Evolutionary conservation across 2,329 filamentous ascomycete genomes (phyloP), one percentile per base, ranked within the genome.

Genomic region (Parascedosporium putredinis): DNA sequence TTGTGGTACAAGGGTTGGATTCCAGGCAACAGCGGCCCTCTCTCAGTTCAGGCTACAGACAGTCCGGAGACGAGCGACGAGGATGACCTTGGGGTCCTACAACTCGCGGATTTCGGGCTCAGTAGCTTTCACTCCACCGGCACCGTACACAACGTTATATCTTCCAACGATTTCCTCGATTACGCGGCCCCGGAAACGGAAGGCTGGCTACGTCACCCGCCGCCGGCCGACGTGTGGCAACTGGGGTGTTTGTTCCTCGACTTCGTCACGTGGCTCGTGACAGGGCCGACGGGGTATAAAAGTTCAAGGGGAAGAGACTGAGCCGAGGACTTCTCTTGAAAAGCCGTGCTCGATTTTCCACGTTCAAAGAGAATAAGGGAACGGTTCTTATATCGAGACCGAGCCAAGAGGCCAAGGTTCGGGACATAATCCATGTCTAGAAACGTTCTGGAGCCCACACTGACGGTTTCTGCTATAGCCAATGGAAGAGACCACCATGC

Each of bases 1-100:
- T 48, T 52, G 27, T 48, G 44, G 27, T 52, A 47, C 27, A 25
- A 45, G 9, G 33, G 45, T 5, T 16, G 31, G 20, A 23, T 18
- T 12, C 22, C 40, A 6, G 27, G 25, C 6, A 27, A 12, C 7
- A 27, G 14, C 18, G n/a, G n/a, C n/a, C n/a, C n/a, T n/a, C n/a
- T n/a, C n/a, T n/a, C n/a, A n/a, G n/a, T n/a, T n/a, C n/a, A n/a
- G n/a, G n/a, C n/a, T n/a, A n/a, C n/a, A n/a, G n/a, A n/a, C n/a
- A n/a, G n/a, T n/a, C n/a, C n/a, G n/a, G n/a, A n/a, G n/a, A n/a
- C n/a, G n/a, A 22, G 7, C n/a, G 40, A n/a, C 7, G 22, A 44
- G 20, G 22, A 5, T 7, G 5, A n/a, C 22, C 20, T 46, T 5
- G 45, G 45, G 3, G 33, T 29, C 3, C 20, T 47, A 31, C 27